Conservation (phyloP, 257 asterid species). For the Penstemon newberryi region DNA sequence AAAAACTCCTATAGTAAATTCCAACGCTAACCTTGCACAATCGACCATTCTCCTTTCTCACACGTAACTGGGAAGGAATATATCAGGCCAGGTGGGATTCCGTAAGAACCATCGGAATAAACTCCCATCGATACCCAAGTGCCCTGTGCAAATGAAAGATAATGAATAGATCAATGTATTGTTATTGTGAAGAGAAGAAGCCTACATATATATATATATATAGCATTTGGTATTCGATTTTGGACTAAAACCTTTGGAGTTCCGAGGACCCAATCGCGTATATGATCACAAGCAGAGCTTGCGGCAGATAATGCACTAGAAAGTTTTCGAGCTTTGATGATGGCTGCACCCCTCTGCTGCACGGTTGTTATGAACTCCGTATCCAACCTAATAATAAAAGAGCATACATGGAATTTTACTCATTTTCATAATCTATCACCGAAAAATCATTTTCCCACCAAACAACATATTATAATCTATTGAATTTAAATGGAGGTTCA, state of each 20-base stretch:
- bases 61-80: slow-evolving; percentile 87
- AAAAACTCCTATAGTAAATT: not conserved
- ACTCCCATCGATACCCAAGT: slow-evolving; percentile 94
- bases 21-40: slow-evolving; percentile 58
- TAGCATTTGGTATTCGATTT: not conserved
- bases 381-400: slow-evolving; percentile 43
- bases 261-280: slow-evolving; percentile 79
- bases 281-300: slow-evolving; percentile 82
- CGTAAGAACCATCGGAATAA: slow-evolving; percentile 82
- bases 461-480: no score
- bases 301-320: slow-evolving; percentile 92
- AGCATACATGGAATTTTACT: no score
- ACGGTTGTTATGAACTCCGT: slow-evolving; percentile 61
- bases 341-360: slow-evolving; percentile 70
- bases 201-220: no score
- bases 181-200: no score
- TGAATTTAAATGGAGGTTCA: no score
- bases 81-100: slow-evolving; percentile 61
- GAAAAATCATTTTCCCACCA: no score
- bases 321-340: slow-evolving; percentile 67
- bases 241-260: slow-evolving; percentile 65
- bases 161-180: not conserved
- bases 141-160: slow-evolving; percentile 41
- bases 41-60: slow-evolving; percentile 81
- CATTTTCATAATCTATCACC: no score